Evolutionary conservation across 2,329 filamentous ascomycete genomes (phyloP), one percentile per base, ranked within the genome.

Genomic region (Ophiostoma tasmaniense): DNA sequence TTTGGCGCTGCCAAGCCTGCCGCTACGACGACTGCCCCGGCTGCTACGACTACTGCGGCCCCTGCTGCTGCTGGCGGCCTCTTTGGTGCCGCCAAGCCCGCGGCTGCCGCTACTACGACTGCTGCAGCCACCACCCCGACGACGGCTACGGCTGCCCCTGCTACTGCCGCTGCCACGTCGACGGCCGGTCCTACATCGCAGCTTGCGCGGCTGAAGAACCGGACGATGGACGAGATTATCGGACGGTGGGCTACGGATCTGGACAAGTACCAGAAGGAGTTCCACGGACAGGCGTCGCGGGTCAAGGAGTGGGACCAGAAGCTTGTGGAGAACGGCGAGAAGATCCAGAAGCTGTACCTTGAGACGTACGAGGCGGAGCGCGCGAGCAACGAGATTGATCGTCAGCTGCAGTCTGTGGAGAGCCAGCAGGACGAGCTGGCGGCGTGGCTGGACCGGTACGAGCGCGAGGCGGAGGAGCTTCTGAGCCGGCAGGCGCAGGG

Each of bases 211-310:
- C 83, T 99, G 50, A 97, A 97, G 83, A 97, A 97, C 79, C 98
- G 97, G 81, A 97, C 94, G 0, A 97, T 99, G 91, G 95, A 99
- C 76, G 95, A 99, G 77, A 97, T 99, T 72, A 93, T 99, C 73
- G 97, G 92, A 3, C 89, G 93, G 39, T 99, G 95, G 95, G 95
- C 95, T 1, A 92, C 93, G 0, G 95, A 98, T 76, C 83, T 99
- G 66, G 90, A 93, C 67, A 96, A 96, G 76, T 97, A 99, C 76
- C 94, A 98, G 76, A 96, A 97, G 78, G 92, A 96, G 70, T 99
- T 98, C 81, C 93, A 96, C 77, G 86, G 90, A 42, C 93, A 98
- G 78, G 94, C 96, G 4, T 86, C 89, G 71, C 90, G 93, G 72
- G 92, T 98, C 17, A 90, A 93, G 14, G 84, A 86, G 62, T 99